Evolutionary conservation across 768 basidiomycete species (phyloP).

Genomic region (Lentinula raphanica): DNA sequence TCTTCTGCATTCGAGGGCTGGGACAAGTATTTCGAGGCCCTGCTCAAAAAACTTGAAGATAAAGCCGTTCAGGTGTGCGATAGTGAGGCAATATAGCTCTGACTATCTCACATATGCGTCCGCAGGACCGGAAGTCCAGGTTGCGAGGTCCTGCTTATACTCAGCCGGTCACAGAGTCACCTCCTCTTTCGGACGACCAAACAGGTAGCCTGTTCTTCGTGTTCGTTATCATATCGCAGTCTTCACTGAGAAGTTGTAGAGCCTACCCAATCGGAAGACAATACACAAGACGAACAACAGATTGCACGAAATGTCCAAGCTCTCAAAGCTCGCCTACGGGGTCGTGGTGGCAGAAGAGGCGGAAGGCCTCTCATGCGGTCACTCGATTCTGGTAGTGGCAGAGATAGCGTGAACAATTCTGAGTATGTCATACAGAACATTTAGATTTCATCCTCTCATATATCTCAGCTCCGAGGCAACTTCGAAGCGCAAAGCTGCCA

Average conservation of each 20-base stretch:
- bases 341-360: conserved; percentile 59
- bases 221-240: neutral
- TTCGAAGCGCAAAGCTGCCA: conserved; percentile 54
- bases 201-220: conserved; percentile 38
- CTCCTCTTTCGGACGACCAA: conserved; percentile 56
- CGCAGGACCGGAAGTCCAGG: conserved; percentile 70
- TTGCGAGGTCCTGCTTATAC: conserved; percentile 38
- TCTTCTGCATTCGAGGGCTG: conserved; percentile 67
- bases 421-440: conserved; percentile 48
- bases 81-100: neutral
- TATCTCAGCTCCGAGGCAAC: conserved; percentile 54
- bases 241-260: conserved; percentile 25
- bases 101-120: conserved; percentile 1
- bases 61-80: conserved; percentile 61
- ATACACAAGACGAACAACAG: conserved; percentile 74
- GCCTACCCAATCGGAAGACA: conserved; percentile 44
- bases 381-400: conserved; percentile 44
- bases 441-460: neutral
- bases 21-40: conserved; percentile 75
- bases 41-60: conserved; percentile 69
- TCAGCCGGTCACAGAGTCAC: conserved; percentile 30
- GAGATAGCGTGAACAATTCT: conserved; percentile 59
- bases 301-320: conserved; percentile 91
- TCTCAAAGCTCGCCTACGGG: conserved; percentile 79
- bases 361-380: conserved; percentile 44